Percentiles rank a stretch among this genome's conserved stretches.
Conservation (phyloP, 371 early-diverging fungal species). For the Syncephalastrum racemosum region DNA sequence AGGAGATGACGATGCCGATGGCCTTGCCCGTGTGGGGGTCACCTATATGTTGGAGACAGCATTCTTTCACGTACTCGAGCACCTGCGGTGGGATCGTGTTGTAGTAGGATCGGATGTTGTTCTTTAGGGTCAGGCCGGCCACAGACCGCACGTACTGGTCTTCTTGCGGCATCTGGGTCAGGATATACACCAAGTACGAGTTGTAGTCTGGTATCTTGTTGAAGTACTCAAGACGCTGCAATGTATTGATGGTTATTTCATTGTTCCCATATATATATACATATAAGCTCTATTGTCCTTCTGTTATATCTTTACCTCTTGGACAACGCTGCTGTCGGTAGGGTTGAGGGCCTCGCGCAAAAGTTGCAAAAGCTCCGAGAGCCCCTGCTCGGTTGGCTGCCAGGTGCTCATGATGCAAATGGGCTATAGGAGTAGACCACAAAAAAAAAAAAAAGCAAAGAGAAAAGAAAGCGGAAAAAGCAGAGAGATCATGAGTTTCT, state of each 20-base stretch:
- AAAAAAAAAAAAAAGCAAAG: neutral
- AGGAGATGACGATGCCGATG: conserved; percentile 72
- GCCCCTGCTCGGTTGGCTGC: conserved; percentile 53
- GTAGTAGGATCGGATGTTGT: conserved; percentile 71
- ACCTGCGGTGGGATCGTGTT: conserved; percentile 61
- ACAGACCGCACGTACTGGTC: conserved; percentile 69
- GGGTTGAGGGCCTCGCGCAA: conserved; percentile 50
- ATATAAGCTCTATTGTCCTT: neutral
- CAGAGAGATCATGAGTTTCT: neutral
- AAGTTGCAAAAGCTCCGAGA: conserved; percentile 47
- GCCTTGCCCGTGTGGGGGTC: conserved; percentile 79
- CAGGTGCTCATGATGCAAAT: conserved; percentile 38
- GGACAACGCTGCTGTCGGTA: conserved; percentile 40
- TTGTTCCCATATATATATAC: too few relatives aligned
- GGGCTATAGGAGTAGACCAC: neutral
- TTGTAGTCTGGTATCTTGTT: conserved; percentile 86
- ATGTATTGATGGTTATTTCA: conserved; percentile 1
- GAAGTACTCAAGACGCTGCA: conserved; percentile 82
- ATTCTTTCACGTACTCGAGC: conserved; percentile 73
- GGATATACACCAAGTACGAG: conserved; percentile 84
- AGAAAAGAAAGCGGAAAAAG: neutral
- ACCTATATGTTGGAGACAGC: conserved; percentile 70
- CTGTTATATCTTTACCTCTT: conserved; percentile 33
- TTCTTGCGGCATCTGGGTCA: conserved; percentile 73
- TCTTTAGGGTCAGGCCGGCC: conserved; percentile 90